Evolutionary conservation across 805 yeast species (phyloP), one percentile per base, ranked within the genome.

Genomic region (Candida sithepensis): DNA sequence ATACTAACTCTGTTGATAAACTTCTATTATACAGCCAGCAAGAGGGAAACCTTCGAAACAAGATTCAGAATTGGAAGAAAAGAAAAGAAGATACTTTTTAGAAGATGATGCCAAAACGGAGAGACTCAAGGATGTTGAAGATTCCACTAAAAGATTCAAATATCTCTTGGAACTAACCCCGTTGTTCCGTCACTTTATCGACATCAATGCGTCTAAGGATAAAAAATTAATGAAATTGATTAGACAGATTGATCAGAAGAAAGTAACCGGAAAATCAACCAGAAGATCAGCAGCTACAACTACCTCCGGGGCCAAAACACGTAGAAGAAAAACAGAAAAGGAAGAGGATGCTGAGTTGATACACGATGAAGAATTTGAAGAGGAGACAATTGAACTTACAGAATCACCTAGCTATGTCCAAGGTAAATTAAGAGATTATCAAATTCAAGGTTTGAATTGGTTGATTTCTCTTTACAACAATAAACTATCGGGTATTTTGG

Each of bases 381-480:
- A 72, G 41, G 79, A 75, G 33, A 72, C 84, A 3, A 82, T 89
- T 0, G 84, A 86, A n/a, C 73, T 92, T 44, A 85, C 96, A 0
- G 96, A 88, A 59, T 81, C 92, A 0, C 99, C 99, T 0, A 72
- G 81, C 3, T 92, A 75, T 61, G 71, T 92, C 39, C 69, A 82
- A 36, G 99, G 99, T 9, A 74, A 64, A 45, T 71, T 94, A 57
- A 77, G 99, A 57, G 96, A 89, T 61, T 92, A 94, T 64, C 99
- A 92, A 69, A 73, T 92, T 26, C 97, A 90, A 62, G 99, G 99
- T 43, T 75, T 92, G 44, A 94, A 94, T 67, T 92, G 99, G 99
- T 74, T 92, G 60, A 84, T 92, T 18, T 82, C 95, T 0, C 68
- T 92, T 32, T 88, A 90, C 64, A 96, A 91, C 56, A 89, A 92